phyloP scores from a whole-genome alignment of 805 yeast genomes.

The Wickerhamiella azyma region DNA sequence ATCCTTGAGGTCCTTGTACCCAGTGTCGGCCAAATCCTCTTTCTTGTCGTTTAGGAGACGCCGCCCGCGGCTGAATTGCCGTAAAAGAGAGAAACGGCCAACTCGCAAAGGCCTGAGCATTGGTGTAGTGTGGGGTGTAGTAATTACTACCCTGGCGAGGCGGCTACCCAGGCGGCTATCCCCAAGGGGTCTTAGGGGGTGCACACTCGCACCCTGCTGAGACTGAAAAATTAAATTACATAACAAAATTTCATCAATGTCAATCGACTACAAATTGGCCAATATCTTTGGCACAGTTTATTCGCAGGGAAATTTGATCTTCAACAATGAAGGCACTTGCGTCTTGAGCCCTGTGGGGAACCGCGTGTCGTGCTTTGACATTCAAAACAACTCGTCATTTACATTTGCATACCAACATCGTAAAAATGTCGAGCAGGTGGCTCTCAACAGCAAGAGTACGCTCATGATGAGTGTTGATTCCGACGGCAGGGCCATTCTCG shows the following conservation, averaged over 20 bases:
- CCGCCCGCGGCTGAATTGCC: too few species aligned
- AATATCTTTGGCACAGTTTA: slow-evolving; percentile 91
- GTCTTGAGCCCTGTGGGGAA: slow-evolving; percentile 90
- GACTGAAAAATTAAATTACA: background rate
- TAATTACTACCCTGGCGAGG: background rate
- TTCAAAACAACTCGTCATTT: slow-evolving; percentile 68
- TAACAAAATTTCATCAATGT: slow-evolving; percentile 13
- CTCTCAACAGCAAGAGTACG: slow-evolving; percentile 71
- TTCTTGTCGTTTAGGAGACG: too few species aligned
- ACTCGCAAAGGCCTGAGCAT: background rate
- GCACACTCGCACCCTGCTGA: too few species aligned
- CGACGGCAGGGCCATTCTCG: slow-evolving; percentile 87
- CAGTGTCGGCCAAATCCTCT: background rate
- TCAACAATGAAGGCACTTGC: slow-evolving; percentile 73
- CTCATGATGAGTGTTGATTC: slow-evolving; percentile 70
- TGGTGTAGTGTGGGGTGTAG: background rate
- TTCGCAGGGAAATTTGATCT: slow-evolving; percentile 77
- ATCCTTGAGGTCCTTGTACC: slow-evolving; percentile 1
- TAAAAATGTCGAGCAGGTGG: slow-evolving; percentile 63
- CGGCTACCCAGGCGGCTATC: background rate
- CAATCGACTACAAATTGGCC: slow-evolving; percentile 40
- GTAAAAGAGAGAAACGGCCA: background rate
- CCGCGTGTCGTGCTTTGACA: slow-evolving; percentile 76
- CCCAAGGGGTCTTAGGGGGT: background rate
- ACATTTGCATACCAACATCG: slow-evolving; percentile 91